Percentiles rank a stretch among this genome's conserved stretches.
phyloP scores from a whole-genome alignment of 768 basidiomycete genomes.

The Xerocomus potaroensis region DNA sequence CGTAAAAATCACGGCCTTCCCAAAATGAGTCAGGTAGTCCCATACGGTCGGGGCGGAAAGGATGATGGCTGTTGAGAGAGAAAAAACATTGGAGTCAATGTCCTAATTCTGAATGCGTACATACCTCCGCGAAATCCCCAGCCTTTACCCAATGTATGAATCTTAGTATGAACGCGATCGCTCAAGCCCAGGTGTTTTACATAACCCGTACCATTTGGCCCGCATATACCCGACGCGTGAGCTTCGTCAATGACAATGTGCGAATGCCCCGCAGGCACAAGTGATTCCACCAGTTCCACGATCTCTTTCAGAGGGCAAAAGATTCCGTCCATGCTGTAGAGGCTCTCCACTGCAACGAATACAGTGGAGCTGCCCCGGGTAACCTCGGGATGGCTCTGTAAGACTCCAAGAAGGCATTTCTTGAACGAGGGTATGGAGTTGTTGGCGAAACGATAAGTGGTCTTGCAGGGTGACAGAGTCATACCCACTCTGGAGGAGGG shows the following conservation, averaged over 20 bases:
- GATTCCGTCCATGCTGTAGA: conserved; percentile 64
- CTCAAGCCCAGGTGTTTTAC: conserved; percentile 41
- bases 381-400: conserved; percentile 24
- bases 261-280: conserved; percentile 34
- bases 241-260: conserved; percentile 56
- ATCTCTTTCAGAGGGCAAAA: conserved; percentile 44
- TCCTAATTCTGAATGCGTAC: not conserved
- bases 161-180: conserved; percentile 38
- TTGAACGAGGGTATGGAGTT: conserved; percentile 38
- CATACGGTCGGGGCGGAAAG: conserved; percentile 15
- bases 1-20: conserved; percentile 18
- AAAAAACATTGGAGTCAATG: not conserved
- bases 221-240: conserved; percentile 53
- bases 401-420: conserved; percentile 23
- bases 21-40: conserved; percentile 20
- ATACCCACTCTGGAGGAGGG: conserved; percentile 50
- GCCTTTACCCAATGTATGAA: conserved; percentile 54
- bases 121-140: conserved; percentile 23
- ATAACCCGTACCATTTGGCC: conserved; percentile 42
- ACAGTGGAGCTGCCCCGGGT: conserved; percentile 29
- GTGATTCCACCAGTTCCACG: conserved; percentile 34
- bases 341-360: conserved; percentile 49
- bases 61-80: conserved; percentile 11
- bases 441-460: conserved; percentile 39
- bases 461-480: conserved; percentile 32